Conservation (phyloP, 2,329 filamentous ascomycete species). For the Grosmannia huntii region DNA sequence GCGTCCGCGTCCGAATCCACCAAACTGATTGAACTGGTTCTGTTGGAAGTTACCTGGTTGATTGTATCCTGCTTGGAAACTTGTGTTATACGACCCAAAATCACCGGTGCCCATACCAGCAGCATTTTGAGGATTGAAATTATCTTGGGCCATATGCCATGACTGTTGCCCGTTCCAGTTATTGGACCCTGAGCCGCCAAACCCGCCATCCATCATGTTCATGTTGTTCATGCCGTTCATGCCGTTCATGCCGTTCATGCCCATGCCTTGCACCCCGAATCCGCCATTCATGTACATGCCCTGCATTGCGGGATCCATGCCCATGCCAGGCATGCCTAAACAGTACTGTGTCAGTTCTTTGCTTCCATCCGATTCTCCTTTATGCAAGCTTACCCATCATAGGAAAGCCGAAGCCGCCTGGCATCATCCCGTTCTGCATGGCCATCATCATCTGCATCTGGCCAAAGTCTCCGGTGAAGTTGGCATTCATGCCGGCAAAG, state of each 20-base stretch:
- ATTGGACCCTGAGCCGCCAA: conserved; percentile 54
- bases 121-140: conserved; percentile 78
- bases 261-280: conserved; percentile 45
- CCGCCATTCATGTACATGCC: conserved; percentile 56
- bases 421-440: conserved; percentile 56
- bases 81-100: conserved; percentile 67
- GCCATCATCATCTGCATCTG: conserved; percentile 74
- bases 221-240: conserved; percentile 62
- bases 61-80: conserved; percentile 66
- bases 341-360: neutral
- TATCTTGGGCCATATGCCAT: conserved; percentile 79
- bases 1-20: conserved; percentile 51
- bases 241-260: conserved; percentile 51
- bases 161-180: conserved; percentile 71
- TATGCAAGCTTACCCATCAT: conserved; percentile 68
- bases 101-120: conserved; percentile 69
- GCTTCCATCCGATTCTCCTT: neutral
- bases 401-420: conserved; percentile 44
- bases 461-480: conserved; percentile 47
- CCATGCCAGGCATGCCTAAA: conserved; percentile 66
- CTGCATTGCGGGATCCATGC: conserved; percentile 74
- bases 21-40: conserved; percentile 69
- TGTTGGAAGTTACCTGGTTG: conserved; percentile 76
- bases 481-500: conserved; percentile 41
- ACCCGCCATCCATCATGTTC: conserved; percentile 63